Percentiles rank a stretch among this genome's conserved stretches.
Evolutionary conservation across 176 grass and related monocot genomes (phyloP).

Genomic region (Musa beccarii): DNA sequence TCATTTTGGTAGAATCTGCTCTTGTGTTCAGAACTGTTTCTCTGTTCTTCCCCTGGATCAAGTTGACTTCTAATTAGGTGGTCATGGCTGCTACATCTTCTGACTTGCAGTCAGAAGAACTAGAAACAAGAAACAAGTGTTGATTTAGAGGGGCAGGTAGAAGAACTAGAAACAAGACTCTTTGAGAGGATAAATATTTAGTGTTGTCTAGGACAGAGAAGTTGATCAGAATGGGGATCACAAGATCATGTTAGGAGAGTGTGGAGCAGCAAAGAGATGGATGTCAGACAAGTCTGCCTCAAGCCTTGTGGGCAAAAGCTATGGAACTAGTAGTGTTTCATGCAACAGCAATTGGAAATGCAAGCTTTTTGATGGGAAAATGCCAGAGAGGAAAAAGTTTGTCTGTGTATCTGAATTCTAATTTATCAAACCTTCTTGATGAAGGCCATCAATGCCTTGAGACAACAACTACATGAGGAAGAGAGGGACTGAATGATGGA

Average conservation of each 20-base stretch:
- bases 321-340: conserved; percentile 73
- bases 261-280: conserved; percentile 57
- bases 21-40: too few species aligned
- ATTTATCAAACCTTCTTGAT: background rate
- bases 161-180: background rate
- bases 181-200: conserved; percentile 81
- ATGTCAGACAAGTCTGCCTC: conserved; percentile 71
- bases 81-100: too few species aligned
- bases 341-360: conserved; percentile 39
- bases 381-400: too few species aligned
- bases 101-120: background rate
- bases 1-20: too few species aligned
- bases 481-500: background rate
- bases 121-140: too few species aligned
- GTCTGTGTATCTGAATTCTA: background rate
- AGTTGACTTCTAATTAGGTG: too few species aligned
- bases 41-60: too few species aligned
- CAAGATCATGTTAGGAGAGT: conserved; percentile 19
- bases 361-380: background rate
- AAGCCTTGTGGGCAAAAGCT: conserved; percentile 67
- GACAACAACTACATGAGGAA: background rate
- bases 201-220: conserved; percentile 76
- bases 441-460: background rate
- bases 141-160: background rate
- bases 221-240: conserved; percentile 41